A percentile compares a stretch with the other conserved stretches of the same genome.
Evolutionary conservation across 1,139 yeast genomes (phyloP).

Genomic region (Sporopachydermia cereana): DNA sequence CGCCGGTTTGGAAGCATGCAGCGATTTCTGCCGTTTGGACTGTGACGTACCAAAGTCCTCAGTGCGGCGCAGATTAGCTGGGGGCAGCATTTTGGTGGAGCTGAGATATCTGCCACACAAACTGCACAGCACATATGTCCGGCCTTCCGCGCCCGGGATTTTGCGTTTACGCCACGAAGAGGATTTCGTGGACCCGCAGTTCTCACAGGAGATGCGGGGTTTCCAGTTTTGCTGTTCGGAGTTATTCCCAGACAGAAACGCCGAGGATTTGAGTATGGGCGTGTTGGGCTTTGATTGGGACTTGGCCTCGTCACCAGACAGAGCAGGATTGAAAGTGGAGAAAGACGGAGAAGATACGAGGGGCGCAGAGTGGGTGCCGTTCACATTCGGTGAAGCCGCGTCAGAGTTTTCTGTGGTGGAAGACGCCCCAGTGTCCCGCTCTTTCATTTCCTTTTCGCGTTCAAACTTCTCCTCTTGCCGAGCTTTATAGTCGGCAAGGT

Average conservation of each 20-base stretch:
- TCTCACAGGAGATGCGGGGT: slow-evolving; percentile 18
- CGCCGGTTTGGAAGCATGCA: background rate
- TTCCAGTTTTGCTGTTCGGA: background rate
- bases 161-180: slow-evolving; percentile 25
- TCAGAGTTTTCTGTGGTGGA: background rate
- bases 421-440: background rate
- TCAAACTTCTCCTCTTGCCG: background rate
- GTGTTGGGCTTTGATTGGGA: background rate
- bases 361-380: background rate
- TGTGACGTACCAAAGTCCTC: background rate
- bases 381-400: background rate
- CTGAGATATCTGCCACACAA: slow-evolving; percentile 1
- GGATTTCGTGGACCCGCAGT: slow-evolving; percentile 26
- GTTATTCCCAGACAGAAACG: background rate
- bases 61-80: slow-evolving; percentile 2
- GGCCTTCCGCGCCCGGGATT: slow-evolving; percentile 12
- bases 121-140: slow-evolving; percentile 5
- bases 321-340: background rate
- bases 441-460: background rate
- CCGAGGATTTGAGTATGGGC: background rate
- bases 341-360: background rate
- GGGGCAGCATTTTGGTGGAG: slow-evolving; percentile 3
- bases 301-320: background rate
- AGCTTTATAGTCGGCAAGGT: slow-evolving; percentile 4
- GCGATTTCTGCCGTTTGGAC: background rate